A percentile compares a stretch with the other conserved stretches of the same genome.
These are phyloP conservation scores for Aspergillus sp. DNA, from an alignment of 2,329 filamentous ascomycete species.

Conservation along the genomic window DNA sequence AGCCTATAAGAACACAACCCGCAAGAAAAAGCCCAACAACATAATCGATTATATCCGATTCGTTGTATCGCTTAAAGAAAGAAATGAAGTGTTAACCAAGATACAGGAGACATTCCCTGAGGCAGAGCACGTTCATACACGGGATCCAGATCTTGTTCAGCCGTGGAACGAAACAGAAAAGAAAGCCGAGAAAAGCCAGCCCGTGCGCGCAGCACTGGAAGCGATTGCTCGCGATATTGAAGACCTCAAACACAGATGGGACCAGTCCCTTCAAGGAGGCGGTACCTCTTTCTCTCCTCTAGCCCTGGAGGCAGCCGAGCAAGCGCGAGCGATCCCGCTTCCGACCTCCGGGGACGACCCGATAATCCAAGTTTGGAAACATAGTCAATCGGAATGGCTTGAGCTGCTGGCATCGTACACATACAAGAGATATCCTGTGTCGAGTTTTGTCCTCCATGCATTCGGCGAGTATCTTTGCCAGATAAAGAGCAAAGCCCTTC, in stretches of 20 bases:
- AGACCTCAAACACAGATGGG: conserved; percentile 22
- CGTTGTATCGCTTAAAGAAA: conserved; percentile 35
- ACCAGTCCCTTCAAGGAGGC: neutral
- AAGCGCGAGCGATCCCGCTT: conserved; percentile 29
- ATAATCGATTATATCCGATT: conserved; percentile 49
- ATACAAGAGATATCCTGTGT: conserved; percentile 26
- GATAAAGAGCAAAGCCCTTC: conserved; percentile 27
- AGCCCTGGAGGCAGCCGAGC: conserved; percentile 29
- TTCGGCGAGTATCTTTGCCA: conserved; percentile 35
- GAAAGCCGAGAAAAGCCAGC: conserved; percentile 18
- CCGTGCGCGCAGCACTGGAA: conserved; percentile 20
- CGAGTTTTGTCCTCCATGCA: conserved; percentile 30
- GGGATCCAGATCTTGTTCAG: conserved; percentile 38
- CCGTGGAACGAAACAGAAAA: conserved; percentile 29
- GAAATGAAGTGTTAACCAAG: conserved; percentile 27
- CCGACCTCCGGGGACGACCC: conserved; percentile 31
- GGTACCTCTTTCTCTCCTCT: conserved; percentile 20
- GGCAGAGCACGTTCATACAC: conserved; percentile 4
- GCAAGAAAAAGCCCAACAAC: conserved; percentile 29
- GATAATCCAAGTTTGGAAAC: conserved; percentile 35
- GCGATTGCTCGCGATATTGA: conserved; percentile 22
- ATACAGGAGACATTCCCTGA: conserved; percentile 32
- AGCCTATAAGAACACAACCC: conserved; percentile 37
- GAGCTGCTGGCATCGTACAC: conserved; percentile 40
- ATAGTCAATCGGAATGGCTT: conserved; percentile 31